These are phyloP conservation scores for Verticillium alfalfae DNA, from an alignment of 2,329 filamentous ascomycete species.

Conservation along the genomic window DNA sequence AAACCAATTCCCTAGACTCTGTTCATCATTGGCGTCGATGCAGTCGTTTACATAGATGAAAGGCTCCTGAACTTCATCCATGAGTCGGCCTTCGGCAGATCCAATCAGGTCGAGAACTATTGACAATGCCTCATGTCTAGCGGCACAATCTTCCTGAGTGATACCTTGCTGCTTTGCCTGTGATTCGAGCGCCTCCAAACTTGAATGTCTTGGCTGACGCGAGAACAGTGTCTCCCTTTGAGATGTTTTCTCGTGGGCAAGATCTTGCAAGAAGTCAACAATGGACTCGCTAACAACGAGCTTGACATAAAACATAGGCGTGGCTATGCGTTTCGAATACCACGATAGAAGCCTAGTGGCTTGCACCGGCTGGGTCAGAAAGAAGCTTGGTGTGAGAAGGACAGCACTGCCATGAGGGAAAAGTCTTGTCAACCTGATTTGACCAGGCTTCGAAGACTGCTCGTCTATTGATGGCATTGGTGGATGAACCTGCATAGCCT, in stretches of 20 bases:
- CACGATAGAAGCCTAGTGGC: constrained; percentile 28
- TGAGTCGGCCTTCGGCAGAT: constrained; percentile 16
- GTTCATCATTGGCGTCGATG: constrained; percentile 55
- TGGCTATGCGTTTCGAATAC: constrained; percentile 12
- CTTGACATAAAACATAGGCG: constrained; percentile 6
- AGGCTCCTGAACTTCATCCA: constrained; percentile 26
- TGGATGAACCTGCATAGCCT: constrained; percentile 19
- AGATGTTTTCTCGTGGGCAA: constrained; percentile 10
- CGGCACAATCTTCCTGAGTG: constrained; percentile 5
- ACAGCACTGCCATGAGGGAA: constrained; percentile 25
- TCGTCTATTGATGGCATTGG: constrained; percentile 9
- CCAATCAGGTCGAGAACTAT: constrained; percentile 10
- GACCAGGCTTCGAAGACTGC: constrained; percentile 1
- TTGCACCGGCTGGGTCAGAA: constrained; percentile 28
- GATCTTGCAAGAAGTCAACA: constrained; percentile 20
- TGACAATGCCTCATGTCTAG: constrained; percentile 10
- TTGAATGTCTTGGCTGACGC: neutral
- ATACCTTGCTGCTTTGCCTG: neutral
- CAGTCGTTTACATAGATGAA: constrained; percentile 39
- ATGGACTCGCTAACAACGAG: constrained; percentile 23
- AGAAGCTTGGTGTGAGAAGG: constrained; percentile 36
- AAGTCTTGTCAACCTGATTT: constrained; percentile 12
- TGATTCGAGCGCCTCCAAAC: neutral
- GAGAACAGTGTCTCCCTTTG: neutral
- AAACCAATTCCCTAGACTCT: constrained; percentile 59